These are phyloP conservation scores for Sugiyamaella lignohabitans DNA, from an alignment of 805 yeast species.

Conservation along the genomic window DNA sequence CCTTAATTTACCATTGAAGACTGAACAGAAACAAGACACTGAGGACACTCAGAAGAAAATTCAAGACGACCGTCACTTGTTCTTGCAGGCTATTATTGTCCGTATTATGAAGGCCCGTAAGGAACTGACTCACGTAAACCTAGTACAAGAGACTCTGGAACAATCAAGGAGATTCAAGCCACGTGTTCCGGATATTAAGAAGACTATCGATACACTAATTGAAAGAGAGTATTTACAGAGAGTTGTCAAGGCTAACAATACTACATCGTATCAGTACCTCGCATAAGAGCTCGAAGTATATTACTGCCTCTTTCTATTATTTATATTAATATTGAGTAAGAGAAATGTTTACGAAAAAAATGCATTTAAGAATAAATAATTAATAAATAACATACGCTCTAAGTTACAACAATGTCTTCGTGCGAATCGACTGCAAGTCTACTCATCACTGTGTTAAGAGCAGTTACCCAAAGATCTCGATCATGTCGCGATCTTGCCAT, in stretches of 20 bases:
- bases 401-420: conserved; percentile 21
- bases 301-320: neutral
- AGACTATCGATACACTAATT: conserved; percentile 75
- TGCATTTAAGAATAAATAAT: no score
- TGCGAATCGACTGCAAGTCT: conserved; percentile 15
- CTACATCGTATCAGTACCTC: conserved; percentile 70
- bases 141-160: conserved; percentile 81
- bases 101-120: conserved; percentile 95
- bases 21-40: conserved; percentile 60
- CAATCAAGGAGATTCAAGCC: conserved; percentile 84
- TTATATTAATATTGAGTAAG: neutral
- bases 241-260: conserved; percentile 38
- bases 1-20: conserved; percentile 50
- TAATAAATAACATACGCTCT: no score
- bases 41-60: conserved; percentile 75
- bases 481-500: conserved; percentile 78
- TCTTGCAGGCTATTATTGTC: conserved; percentile 88
- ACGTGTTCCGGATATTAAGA: conserved; percentile 76
- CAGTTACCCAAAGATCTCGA: conserved; percentile 72
- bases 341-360: neutral
- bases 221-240: conserved; percentile 83
- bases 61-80: conserved; percentile 77
- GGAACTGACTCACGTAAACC: conserved; percentile 64
- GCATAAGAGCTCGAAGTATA: conserved; percentile 41
- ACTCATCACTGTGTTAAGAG: conserved; percentile 31